Percentiles rank a stretch among this genome's conserved stretches.
phyloP scores from a whole-genome alignment of 495 filamentous ascomycete species.

The Mycothermus thermophilus region DNA sequence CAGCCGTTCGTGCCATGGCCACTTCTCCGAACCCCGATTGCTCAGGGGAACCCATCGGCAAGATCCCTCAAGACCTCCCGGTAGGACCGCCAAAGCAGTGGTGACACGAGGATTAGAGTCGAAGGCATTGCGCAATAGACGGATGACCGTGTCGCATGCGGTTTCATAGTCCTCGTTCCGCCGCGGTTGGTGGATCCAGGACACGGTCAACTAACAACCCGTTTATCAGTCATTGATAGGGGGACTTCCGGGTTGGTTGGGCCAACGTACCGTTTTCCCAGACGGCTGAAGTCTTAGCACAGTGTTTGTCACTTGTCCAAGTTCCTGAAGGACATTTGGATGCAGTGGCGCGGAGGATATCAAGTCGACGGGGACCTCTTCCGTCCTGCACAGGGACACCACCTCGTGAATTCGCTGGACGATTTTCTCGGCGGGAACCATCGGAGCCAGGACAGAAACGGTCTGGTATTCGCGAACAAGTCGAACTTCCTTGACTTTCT shows the following conservation, averaged over 20 bases:
- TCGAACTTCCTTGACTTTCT: slow-evolving; percentile 22
- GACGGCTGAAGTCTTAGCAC: slow-evolving; percentile 16
- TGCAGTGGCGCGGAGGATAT: slow-evolving; percentile 11
- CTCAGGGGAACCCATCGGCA: slow-evolving; percentile 17
- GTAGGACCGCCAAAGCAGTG: slow-evolving; percentile 6
- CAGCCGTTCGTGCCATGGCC: slow-evolving; percentile 32
- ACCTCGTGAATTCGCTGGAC: slow-evolving; percentile 34
- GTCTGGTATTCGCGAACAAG: slow-evolving; percentile 10
- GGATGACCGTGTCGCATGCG: slow-evolving; percentile 25
- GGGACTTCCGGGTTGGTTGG: background rate
- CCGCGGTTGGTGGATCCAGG: slow-evolving; percentile 24
- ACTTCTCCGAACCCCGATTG: slow-evolving; percentile 14
- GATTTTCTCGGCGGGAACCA: slow-evolving; percentile 15
- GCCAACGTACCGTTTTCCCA: slow-evolving; percentile 14
- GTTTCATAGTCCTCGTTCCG: slow-evolving; percentile 16
- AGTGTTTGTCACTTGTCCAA: slow-evolving; percentile 31
- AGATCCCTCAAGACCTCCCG: background rate
- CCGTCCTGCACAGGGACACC: too few species aligned
- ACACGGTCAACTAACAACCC: slow-evolving; percentile 14
- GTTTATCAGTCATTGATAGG: background rate
- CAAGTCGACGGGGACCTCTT: slow-evolving; percentile 8
- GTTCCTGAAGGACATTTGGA: slow-evolving; percentile 21
- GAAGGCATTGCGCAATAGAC: slow-evolving; percentile 28
- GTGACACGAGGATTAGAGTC: slow-evolving; percentile 12
- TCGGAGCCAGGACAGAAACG: slow-evolving; percentile 24